Evolutionary conservation across 2,329 filamentous ascomycete species (phyloP), one percentile per base, ranked within the genome.

Genomic region (Xylariaceae sp.): DNA sequence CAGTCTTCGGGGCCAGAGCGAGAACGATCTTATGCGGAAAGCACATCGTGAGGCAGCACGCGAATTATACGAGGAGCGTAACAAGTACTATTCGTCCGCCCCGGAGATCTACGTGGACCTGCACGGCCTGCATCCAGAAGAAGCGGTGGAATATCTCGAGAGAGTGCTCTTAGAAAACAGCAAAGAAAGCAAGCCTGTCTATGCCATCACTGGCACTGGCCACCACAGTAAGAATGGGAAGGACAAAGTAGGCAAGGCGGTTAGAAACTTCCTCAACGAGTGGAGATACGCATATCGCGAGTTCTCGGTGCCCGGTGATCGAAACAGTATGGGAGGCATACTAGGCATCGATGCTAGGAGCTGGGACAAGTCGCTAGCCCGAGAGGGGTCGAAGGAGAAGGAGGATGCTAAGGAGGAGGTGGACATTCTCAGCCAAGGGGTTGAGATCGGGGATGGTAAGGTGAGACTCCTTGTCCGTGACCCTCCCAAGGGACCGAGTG

Each of bases 181-280:
- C 63, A 81, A 85, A 63, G 86, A 89, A 64, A 82, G 81, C 37
- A 83, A 87, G 20, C 90, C 93, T 2, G 84, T 99, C 42, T 99
- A 98, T 71, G 93, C 93, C 64, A 98, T 99, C 71, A 97, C 93
- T 1, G 95, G 95, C 44, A 98, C 93, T 1, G 95, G 93, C 2
- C 93, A 98, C 70, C 95, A 99, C 75, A 96, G 91, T 73, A 98
- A 98, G 79, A 97, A 97, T 70, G 93, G 95, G 67, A 98, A 98
- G 74, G 95, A 99, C 75, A 99, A 99, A 76, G 91, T 99, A 37
- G 93, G 93, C 70, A 96, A 96, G 76, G 92, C 93, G 1, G 88
- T 98, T 60, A 88, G 95, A 52, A 86, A 84, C 64, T 98, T 96
- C 77, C 79, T 99, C 52, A 96, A 93, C 70, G 93, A 98, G 72